A percentile compares a stretch with the other conserved stretches of the same genome.
phyloP scores from a whole-genome alignment of 805 yeast species.

The Lipomyces japonicus region DNA sequence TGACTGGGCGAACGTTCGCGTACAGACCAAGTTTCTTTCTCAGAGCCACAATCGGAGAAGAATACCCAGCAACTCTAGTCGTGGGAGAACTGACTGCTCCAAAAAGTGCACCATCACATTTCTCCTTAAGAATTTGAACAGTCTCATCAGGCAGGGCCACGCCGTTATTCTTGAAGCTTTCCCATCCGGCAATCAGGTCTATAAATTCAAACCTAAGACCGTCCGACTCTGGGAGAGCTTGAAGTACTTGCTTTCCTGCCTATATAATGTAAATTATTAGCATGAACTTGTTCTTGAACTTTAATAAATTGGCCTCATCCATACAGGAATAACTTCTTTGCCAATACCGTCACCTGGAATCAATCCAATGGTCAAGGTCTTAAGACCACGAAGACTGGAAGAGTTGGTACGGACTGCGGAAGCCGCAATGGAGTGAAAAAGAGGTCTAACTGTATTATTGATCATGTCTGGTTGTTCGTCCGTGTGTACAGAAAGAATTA shows the following conservation, averaged over 20 bases:
- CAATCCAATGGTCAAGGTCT: slow-evolving; percentile 45
- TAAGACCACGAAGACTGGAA: slow-evolving; percentile 12
- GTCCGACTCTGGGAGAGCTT: slow-evolving; percentile 70
- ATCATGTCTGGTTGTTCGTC: no score
- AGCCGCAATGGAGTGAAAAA: slow-evolving; percentile 2
- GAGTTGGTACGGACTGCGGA: background rate
- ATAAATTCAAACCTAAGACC: slow-evolving; percentile 82
- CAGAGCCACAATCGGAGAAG: slow-evolving; percentile 98
- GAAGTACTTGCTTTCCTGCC: slow-evolving; percentile 80
- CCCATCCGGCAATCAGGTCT: slow-evolving; percentile 90
- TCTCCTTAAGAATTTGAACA: slow-evolving; percentile 64
- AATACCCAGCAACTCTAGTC: slow-evolving; percentile 90
- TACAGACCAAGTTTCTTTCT: slow-evolving; percentile 91
- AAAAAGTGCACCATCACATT: slow-evolving; percentile 95
- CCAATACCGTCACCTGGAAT: slow-evolving; percentile 99
- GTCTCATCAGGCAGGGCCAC: slow-evolving; percentile 93
- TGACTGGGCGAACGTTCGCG: slow-evolving; percentile 97
- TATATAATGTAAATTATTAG: background rate
- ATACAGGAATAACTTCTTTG: slow-evolving; percentile 87
- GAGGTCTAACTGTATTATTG: background rate
- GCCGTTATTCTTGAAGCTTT: slow-evolving; percentile 90
- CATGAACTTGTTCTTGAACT: background rate
- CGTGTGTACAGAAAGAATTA: no score
- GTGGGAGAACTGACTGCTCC: slow-evolving; percentile 97
- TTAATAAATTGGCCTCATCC: slow-evolving; percentile 5